phyloP scores from a whole-genome alignment of 1,284 basidiomycete genomes.

The Leccinum fallax region DNA sequence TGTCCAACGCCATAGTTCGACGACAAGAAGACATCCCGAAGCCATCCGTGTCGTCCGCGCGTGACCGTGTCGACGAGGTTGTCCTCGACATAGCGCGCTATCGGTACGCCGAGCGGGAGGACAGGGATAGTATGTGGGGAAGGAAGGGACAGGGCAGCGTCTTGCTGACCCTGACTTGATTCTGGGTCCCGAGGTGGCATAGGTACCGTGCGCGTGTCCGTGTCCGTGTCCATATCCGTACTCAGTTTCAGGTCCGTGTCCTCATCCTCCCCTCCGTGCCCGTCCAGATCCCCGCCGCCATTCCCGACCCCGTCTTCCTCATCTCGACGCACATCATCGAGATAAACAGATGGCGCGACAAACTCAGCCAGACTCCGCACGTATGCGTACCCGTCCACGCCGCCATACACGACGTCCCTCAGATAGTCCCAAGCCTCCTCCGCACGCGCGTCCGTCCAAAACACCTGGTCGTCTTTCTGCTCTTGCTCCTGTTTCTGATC shows the following conservation, averaged over 20 bases:
- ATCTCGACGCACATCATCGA: neutral
- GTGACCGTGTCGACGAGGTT: constrained; percentile 65
- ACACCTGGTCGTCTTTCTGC: constrained; percentile 29
- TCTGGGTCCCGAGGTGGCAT: too few species aligned
- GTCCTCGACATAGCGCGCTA: constrained; percentile 59
- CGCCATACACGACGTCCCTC: constrained; percentile 72
- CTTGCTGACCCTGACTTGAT: neutral
- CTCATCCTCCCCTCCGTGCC: neutral
- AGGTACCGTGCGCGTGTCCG: neutral
- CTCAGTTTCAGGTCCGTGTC: neutral
- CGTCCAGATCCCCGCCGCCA: neutral
- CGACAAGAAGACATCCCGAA: constrained; percentile 27
- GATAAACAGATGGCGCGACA: constrained; percentile 34
- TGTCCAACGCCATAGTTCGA: neutral
- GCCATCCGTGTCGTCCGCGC: constrained; percentile 50
- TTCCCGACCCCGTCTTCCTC: neutral
- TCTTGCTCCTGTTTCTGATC: constrained; percentile 5
- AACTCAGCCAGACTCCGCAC: constrained; percentile 75
- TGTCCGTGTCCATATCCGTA: neutral
- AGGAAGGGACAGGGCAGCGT: neutral
- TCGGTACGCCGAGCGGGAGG: constrained; percentile 44
- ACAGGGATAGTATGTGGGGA: neutral
- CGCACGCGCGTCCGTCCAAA: constrained; percentile 52
- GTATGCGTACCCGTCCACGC: constrained; percentile 71
- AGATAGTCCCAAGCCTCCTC: constrained; percentile 63